Base-by-base conservation (phyloP, 345 rosid genomes). In the Camelina sativa region DNA sequence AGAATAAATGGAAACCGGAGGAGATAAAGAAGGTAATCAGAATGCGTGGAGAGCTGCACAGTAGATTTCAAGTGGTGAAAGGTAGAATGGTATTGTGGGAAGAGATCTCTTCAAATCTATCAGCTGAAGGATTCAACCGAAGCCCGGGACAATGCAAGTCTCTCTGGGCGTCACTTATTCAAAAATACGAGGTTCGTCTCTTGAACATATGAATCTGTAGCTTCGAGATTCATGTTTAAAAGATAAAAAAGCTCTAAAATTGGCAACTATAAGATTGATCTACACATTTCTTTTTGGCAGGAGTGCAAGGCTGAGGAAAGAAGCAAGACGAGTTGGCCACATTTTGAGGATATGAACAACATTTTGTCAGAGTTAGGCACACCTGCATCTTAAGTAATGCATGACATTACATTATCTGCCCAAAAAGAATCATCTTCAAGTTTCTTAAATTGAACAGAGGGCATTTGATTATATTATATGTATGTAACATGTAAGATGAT, bases 41-140 rank as follows among this genome's bases (percentile, higher is more conserved):
- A 83, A 67, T 78, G 82, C 90, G 97, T 2, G 87, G 93, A 73
- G 85, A 86, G 61, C 72, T 92, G 65, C 86, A 88, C 74, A 67
- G 80, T 48, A 88, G 84, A 82, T 95, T 95, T 76, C 86, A 86
- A 55, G 85, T 86, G 62, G 96, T 83, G 52, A 92, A 86, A 81
- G 92, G 97, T 38, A 86, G 97, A 80, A 95, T 92, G 99, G 92
- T 87, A 50, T 87, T 95, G 25, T 95, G 99, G 99, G 88, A 88
- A 83, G 97, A 90, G 82, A 83, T 95, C 75, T 95, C 99, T 54
- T 25, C 81, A 16, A 81, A 74, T 54, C 79, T 95, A 72, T 69
- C 79, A 38, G 74, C 77, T 62, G 88, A 92, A 43, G 99, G 96
- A 69, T 32, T 86, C 77, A 75, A 63, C 22, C 80, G 94, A 64